Evolutionary conservation across 495 filamentous ascomycete genomes (phyloP).

Genomic region (Neurospora terricola): DNA sequence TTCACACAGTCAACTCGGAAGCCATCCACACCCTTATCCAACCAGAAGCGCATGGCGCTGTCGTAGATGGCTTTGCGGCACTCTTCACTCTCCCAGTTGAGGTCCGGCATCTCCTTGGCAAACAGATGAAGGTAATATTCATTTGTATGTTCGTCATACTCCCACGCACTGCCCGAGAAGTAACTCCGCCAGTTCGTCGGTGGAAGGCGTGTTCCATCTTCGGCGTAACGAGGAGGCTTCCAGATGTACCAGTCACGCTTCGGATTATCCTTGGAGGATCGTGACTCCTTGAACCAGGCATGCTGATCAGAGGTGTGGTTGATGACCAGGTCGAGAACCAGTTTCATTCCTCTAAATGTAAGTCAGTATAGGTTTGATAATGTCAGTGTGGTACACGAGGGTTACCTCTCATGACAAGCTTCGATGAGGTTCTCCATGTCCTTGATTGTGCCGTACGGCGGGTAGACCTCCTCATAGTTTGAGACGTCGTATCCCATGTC

Average conservation of each 20-base stretch:
- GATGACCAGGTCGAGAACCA: conserved; percentile 65
- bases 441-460: conserved; percentile 50
- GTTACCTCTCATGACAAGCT: conserved; percentile 40
- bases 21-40: conserved; percentile 55
- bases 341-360: conserved; percentile 51
- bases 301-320: conserved; percentile 77
- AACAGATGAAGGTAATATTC: conserved; percentile 69
- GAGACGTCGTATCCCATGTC: conserved; percentile 55
- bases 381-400: not conserved
- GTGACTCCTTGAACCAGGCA: conserved; percentile 62
- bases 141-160: conserved; percentile 50
- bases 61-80: conserved; percentile 55
- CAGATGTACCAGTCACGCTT: conserved; percentile 71
- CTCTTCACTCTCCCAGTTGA: conserved; percentile 63
- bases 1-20: conserved; percentile 65
- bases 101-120: conserved; percentile 54
- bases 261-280: conserved; percentile 46
- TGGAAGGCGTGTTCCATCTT: conserved; percentile 49
- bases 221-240: conserved; percentile 49
- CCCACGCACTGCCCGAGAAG: conserved; percentile 51
- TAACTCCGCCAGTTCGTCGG: conserved; percentile 62
- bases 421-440: conserved; percentile 52
- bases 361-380: not conserved
- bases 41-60: conserved; percentile 59
- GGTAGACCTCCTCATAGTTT: conserved; percentile 52